These are phyloP conservation scores for Tricholoma matsutake DNA, from an alignment of 768 basidiomycete genomes.

Conservation along the genomic window DNA sequence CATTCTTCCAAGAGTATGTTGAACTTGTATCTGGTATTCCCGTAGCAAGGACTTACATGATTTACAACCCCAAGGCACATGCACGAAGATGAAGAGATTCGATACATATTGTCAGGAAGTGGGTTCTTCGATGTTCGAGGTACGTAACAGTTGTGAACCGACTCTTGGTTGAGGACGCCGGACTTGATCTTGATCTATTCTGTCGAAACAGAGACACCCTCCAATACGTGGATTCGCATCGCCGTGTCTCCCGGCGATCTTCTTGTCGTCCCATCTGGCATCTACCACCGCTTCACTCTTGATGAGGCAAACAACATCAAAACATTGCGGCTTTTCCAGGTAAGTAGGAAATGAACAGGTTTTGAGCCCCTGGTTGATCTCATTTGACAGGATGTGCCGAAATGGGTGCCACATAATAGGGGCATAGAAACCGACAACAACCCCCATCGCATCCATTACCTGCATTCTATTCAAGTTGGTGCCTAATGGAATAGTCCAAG, in stretches of 20 bases:
- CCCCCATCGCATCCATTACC: constrained; percentile 57
- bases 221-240: constrained; percentile 80
- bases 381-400: constrained; percentile 73
- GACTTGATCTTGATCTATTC: neutral
- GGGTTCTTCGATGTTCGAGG: constrained; percentile 93
- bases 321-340: constrained; percentile 85
- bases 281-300: constrained; percentile 94
- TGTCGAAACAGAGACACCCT: constrained; percentile 47
- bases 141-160: constrained; percentile 28
- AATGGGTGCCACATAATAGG: constrained; percentile 82
- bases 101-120: constrained; percentile 81
- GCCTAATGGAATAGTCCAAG: neutral
- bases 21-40: constrained; percentile 3
- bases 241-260: constrained; percentile 77
- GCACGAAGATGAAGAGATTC: constrained; percentile 95
- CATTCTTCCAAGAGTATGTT: constrained; percentile 80
- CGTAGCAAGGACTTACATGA: neutral
- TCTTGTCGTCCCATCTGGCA: constrained; percentile 83
- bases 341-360: constrained; percentile 20
- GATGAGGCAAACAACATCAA: constrained; percentile 72
- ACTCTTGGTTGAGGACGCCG: too few species aligned
- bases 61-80: constrained; percentile 53
- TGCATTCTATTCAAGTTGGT: constrained; percentile 40
- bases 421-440: constrained; percentile 60
- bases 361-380: neutral